phyloP scores from a whole-genome alignment of 768 basidiomycete species.

The Tubosaeta brunneosetosa region DNA sequence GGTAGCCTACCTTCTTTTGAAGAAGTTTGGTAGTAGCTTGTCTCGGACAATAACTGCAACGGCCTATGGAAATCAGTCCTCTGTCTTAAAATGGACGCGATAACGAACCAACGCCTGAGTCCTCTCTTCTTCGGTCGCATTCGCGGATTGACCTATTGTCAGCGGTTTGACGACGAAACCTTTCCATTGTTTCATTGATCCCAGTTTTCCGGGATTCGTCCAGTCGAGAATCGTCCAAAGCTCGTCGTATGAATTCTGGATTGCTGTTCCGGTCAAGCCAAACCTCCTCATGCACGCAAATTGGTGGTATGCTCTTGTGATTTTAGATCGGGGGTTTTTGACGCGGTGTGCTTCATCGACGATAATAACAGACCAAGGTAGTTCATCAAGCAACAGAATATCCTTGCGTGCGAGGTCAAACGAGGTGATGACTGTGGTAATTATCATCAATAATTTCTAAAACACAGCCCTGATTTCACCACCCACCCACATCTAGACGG shows the following conservation, averaged over 20 bases:
- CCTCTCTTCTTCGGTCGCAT: conserved; percentile 59
- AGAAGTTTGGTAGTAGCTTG: conserved; percentile 74
- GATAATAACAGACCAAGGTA: conserved; percentile 68
- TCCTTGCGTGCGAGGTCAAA: conserved; percentile 71
- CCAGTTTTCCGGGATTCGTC: conserved; percentile 80
- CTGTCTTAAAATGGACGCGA: neutral
- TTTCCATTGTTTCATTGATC: conserved; percentile 73
- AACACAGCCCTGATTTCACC: neutral
- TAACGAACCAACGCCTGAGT: conserved; percentile 46
- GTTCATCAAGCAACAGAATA: conserved; percentile 61
- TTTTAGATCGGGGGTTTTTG: conserved; percentile 71
- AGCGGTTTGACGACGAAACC: conserved; percentile 65
- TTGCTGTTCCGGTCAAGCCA: conserved; percentile 79
- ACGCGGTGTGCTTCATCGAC: conserved; percentile 90
- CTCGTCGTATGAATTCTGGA: conserved; percentile 88
- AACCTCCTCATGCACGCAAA: conserved; percentile 69
- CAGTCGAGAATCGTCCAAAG: conserved; percentile 91
- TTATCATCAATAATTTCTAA: neutral
- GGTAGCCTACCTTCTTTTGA: conserved; percentile 62
- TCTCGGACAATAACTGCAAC: conserved; percentile 61
- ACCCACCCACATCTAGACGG: conserved; percentile 76
- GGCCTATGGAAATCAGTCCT: conserved; percentile 30
- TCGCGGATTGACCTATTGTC: conserved; percentile 60
- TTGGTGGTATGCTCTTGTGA: conserved; percentile 63
- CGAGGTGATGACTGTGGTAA: conserved; percentile 65